Base-by-base conservation (phyloP, 768 basidiomycete species). In the Naganishia vishniacii region DNA sequence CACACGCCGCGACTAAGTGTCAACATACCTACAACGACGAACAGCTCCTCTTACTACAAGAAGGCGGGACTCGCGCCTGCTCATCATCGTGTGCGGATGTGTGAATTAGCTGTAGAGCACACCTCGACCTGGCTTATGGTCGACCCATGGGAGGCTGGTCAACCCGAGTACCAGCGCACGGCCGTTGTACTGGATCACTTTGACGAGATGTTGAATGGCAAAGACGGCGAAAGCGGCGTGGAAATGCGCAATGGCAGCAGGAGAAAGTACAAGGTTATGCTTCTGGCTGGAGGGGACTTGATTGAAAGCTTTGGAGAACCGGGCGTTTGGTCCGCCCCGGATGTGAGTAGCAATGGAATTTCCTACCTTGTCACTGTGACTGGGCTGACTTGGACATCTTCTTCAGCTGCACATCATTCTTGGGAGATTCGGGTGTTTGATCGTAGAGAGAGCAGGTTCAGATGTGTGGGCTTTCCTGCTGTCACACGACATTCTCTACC, bases 241-340 rank as follows among this genome's bases (percentile, higher is more conserved):
- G 79, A 81, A 25, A 73, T 76, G 64, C 85, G 85, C 3, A 82
- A 84, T 69, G 86, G 87, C 37, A 89, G 80, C 84, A 83, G 70
- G 83, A 86, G 67, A 80, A 83, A 73, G 86, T 89, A 67, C 68
- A 86, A 86, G 67, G 82, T 97, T 69, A 89, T 98, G 87, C 84
- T 99, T 44, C 84, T 99, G 60, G 95, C 95, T 4, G 95, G 95
- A n/a, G 92, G 89, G 12, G 95, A 99, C 79, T 81, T 99, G 71
- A 98, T 98, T 77, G 86, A 89, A 72, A 95, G 92, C 28, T 97
- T 99, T 87, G 89, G 89, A 69, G 92, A 97, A 79, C 95, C 95
- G 28, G 94, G 95, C 18, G 94, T 99, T 40, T 99, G 95, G 95
- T 85, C 87, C 61, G 86, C 92, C 72, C 82, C 84, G 65, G 95